These are phyloP conservation scores for Metschnikowia borealis DNA, from an alignment of 805 yeast genomes.

Conservation along the genomic window DNA sequence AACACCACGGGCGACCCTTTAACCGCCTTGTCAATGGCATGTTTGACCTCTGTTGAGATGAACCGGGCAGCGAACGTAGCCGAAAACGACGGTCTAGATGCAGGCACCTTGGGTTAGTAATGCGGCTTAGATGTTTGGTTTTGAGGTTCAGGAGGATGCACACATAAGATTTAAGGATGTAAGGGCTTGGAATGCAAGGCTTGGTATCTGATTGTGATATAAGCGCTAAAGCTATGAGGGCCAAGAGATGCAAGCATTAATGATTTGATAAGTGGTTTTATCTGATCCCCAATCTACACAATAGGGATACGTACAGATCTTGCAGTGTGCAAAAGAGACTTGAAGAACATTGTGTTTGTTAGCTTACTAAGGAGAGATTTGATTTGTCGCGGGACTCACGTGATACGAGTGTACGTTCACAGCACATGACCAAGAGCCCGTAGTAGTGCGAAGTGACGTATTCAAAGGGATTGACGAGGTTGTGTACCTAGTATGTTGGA, in stretches of 20 bases:
- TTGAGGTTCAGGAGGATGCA: no score
- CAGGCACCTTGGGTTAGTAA: background rate
- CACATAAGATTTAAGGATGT: no score
- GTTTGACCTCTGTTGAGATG: slow-evolving; percentile 71
- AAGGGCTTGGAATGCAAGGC: no score
- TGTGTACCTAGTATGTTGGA: no score
- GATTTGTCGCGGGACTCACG: slow-evolving; percentile 3
- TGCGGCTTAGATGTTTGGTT: no score
- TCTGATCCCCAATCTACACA: no score
- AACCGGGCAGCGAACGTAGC: slow-evolving; percentile 29
- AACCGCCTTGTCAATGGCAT: slow-evolving; percentile 85
- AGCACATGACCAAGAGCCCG: background rate
- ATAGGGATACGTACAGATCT: slow-evolving; percentile 11
- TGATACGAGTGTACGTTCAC: background rate
- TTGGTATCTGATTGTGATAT: no score
- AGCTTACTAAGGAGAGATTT: slow-evolving; percentile 9
- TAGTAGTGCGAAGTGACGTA: no score
- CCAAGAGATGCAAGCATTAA: background rate
- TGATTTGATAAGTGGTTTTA: no score
- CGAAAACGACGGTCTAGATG: background rate
- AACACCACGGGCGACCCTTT: slow-evolving; percentile 89
- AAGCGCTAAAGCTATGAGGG: background rate
- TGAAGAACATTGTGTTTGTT: slow-evolving; percentile 6
- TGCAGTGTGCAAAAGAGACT: slow-evolving; percentile 11
- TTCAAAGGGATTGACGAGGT: no score